Conservation (phyloP, 1,284 basidiomycete genomes). For the Termitomyces sp. region DNA sequence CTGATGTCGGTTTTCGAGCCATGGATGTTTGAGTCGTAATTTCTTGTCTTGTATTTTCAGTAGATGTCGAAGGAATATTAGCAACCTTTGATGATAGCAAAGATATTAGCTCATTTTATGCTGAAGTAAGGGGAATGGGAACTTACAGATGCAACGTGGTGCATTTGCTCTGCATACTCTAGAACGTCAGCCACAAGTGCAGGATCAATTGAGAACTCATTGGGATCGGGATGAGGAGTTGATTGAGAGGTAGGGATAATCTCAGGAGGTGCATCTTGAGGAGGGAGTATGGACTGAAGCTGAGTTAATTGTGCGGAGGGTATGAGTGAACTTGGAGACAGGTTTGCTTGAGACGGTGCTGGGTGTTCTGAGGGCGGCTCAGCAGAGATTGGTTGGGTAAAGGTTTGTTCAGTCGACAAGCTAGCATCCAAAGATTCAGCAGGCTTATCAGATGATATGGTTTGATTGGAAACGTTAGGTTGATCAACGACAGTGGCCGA, state of each 20-base stretch:
- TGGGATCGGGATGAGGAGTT: neutral
- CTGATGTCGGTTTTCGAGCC: neutral
- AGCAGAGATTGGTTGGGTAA: neutral
- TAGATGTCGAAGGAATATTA: neutral
- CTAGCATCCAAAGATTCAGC: neutral
- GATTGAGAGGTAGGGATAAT: neutral
- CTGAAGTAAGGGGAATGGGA: neutral
- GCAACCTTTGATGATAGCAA: neutral
- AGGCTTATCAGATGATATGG: neutral
- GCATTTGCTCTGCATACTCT: slow-evolving; percentile 8
- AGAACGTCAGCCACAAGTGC: slow-evolving; percentile 12
- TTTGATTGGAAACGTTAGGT: neutral
- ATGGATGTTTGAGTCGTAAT: neutral
- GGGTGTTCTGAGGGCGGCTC: neutral
- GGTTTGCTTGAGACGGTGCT: neutral
- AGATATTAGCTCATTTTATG: neutral
- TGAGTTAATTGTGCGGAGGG: neutral
- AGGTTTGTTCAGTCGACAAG: neutral
- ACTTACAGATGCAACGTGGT: slow-evolving; percentile 8
- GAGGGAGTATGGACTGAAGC: neutral
- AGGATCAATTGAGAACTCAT: slow-evolving; percentile 19
- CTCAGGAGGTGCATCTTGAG: neutral
- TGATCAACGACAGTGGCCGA: neutral
- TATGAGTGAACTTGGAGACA: neutral
- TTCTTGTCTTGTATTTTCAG: neutral